phyloP scores from a whole-genome alignment of 257 asterid species.

The Jacaranda copaia region DNA sequence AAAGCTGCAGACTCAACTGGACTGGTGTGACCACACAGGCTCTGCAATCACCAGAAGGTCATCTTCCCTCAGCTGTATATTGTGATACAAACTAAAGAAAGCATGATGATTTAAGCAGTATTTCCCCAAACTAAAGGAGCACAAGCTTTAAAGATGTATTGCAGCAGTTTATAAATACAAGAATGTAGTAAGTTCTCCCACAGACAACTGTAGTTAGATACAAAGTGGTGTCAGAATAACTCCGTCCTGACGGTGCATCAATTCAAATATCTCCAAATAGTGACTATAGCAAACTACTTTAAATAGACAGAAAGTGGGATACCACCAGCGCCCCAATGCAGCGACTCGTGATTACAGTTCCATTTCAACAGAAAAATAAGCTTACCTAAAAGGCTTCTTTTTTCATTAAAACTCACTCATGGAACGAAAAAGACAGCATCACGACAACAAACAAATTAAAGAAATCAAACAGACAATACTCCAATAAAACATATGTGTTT shows the following conservation, averaged over 20 bases:
- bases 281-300: neutral
- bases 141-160: conserved; percentile 23
- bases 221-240: neutral
- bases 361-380: neutral
- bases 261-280: conserved; percentile 7
- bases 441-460: neutral
- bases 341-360: neutral
- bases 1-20: conserved; percentile 95
- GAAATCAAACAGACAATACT: too few species aligned
- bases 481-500: too few species aligned
- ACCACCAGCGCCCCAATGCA: neutral
- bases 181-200: conserved; percentile 15
- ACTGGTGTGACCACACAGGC: conserved; percentile 89
- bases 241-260: neutral
- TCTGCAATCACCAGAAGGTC: conserved; percentile 57
- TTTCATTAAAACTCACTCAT: neutral
- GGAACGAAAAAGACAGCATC: neutral
- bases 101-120: conserved; percentile 1
- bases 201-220: neutral
- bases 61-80: conserved; percentile 35
- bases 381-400: too few species aligned
- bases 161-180: conserved; percentile 21
- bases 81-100: conserved; percentile 32
- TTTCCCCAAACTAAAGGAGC: conserved; percentile 16
- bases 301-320: neutral